Base-by-base conservation (phyloP, 345 rosid species). In the Lagerstroemia speciosa region DNA sequence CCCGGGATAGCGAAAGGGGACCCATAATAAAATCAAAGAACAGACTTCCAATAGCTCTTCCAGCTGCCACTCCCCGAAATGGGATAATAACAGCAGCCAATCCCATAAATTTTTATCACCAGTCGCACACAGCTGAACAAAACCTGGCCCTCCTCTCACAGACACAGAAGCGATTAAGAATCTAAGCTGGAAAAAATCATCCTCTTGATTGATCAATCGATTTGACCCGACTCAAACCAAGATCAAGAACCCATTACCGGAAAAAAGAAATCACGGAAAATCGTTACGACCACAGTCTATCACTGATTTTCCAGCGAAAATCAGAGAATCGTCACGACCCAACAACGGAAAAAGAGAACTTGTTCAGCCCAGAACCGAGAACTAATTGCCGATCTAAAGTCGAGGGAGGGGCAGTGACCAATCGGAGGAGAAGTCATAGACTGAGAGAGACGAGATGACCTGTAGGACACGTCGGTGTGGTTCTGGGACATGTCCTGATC, bases 381-480 rank as follows among this genome's bases (percentile, higher is more conserved):
- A 58, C 63, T 53, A 6, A 58, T 29, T n/a, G 62, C 62, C 11
- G 34, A 33, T 19, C 22, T 6, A 43, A 31, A 27, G 20, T 48
- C 24, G 2, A 57, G 15, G 26, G 30, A 27, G 14, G 27, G 26
- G 32, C 31, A 24, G 62, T 5, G 31, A 57, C 8, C 30, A 27
- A 57, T 0, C 4, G 14, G 32, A 27, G 52, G 61, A 62, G 22
- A 57, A 40, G n/a, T n/a, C 34, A 15, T n/a, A 46, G 10, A 61
- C 30, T 17, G 69, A 31, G 17, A 33, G 38, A 52, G 20, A 5
- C 40, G 19, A n/a, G 33, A 43, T 36, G 52, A 84, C 88, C 88
- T 80, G 73, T 82, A 82, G 63, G 86, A 77, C 76, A 82, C 76
- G 60, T 73, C 82, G 78, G 78, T 65, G 81, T 77, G 86, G 84